A percentile compares a stretch with the other conserved stretches of the same genome.
These are phyloP conservation scores for Xylariaceae sp. DNA, from an alignment of 2,329 filamentous ascomycete species.

Conservation along the genomic window DNA sequence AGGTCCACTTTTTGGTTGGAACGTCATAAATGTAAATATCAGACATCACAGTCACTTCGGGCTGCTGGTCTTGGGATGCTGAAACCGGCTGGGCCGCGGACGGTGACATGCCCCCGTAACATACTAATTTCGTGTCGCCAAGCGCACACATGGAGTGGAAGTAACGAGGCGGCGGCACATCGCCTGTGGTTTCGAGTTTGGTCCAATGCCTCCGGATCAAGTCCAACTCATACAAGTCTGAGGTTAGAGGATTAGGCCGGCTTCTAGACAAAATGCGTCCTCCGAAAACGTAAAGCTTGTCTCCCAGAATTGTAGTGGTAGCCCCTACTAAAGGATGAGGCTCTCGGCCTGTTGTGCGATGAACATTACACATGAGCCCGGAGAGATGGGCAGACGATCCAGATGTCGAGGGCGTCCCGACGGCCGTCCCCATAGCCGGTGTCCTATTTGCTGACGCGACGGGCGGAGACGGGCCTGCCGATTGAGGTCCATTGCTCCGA, in stretches of 20 bases:
- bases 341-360: conserved; percentile 83
- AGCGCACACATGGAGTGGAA: conserved; percentile 95
- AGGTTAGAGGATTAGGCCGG: conserved; percentile 74
- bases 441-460: conserved; percentile 35
- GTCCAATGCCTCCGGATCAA: conserved; percentile 90
- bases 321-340: conserved; percentile 90
- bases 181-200: conserved; percentile 77
- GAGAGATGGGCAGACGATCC: conserved; percentile 57
- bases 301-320: conserved; percentile 89
- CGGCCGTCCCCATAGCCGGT: conserved; percentile 31
- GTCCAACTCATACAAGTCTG: conserved; percentile 90
- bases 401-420: conserved; percentile 41
- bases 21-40: conserved; percentile 96
- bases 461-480: conserved; percentile 54
- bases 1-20: conserved; percentile 76
- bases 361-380: conserved; percentile 67
- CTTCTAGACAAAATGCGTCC: conserved; percentile 82
- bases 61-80: conserved; percentile 58
- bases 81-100: conserved; percentile 47
- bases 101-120: conserved; percentile 97
- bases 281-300: conserved; percentile 96
- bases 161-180: conserved; percentile 86
- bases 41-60: conserved; percentile 94
- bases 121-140: conserved; percentile 93
- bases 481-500: conserved; percentile 49